Percentiles rank a stretch among this genome's conserved stretches.
Evolutionary conservation across 2,329 filamentous ascomycete species (phyloP).

Genomic region (Ceratocystis variospora): DNA sequence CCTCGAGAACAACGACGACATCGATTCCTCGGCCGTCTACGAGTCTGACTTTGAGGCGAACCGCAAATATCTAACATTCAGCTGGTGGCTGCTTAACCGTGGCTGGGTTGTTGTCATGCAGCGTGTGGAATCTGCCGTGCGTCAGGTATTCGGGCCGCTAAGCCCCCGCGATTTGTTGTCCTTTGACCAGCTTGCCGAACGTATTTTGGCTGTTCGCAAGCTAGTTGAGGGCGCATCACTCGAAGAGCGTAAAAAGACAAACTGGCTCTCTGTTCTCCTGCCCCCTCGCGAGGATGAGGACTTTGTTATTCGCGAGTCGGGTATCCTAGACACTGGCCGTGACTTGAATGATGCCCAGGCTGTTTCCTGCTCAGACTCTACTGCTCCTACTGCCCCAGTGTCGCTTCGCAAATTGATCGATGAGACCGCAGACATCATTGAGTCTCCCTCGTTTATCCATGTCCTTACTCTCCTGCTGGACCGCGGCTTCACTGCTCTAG

Average conservation of each 20-base stretch:
- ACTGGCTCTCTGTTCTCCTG: conserved; percentile 76
- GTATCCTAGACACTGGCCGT: conserved; percentile 47
- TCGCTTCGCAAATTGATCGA: conserved; percentile 73
- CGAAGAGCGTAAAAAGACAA: conserved; percentile 31
- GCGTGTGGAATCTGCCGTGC: conserved; percentile 72
- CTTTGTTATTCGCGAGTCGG: conserved; percentile 72
- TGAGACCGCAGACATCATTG: conserved; percentile 89
- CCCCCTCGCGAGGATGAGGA: conserved; percentile 67
- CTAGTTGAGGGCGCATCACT: conserved; percentile 56
- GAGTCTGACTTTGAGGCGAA: conserved; percentile 95
- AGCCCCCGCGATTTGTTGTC: conserved; percentile 82
- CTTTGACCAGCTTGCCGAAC: conserved; percentile 62
- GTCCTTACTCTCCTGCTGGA: conserved; percentile 80
- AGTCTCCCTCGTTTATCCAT: conserved; percentile 79
- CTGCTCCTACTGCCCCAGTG: conserved; percentile 21
- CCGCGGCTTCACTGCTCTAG: conserved; percentile 67
- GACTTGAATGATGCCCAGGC: background rate
- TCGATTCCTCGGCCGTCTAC: conserved; percentile 65
- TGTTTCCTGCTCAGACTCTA: conserved; percentile 24
- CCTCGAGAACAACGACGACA: conserved; percentile 86
- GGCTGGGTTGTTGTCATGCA: conserved; percentile 75
- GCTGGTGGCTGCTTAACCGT: conserved; percentile 91
- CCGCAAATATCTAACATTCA: conserved; percentile 85
- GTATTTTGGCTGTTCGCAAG: conserved; percentile 72
- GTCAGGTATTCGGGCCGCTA: conserved; percentile 74